Conservation (phyloP, 2,329 filamentous ascomycete species). For the Trichoderma sp. region DNA sequence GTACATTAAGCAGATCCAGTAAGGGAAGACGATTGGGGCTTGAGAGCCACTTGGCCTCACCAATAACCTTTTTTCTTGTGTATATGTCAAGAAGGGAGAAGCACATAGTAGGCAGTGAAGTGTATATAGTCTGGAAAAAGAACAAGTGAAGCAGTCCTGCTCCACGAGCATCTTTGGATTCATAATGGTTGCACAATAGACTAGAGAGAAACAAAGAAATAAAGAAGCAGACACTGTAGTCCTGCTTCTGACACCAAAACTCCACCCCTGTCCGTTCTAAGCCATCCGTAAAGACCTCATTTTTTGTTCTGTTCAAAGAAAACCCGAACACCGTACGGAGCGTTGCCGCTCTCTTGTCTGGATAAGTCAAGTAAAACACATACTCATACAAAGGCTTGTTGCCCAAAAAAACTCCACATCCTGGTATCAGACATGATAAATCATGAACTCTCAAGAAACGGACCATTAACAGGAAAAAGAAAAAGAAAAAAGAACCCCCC, state of each 20-base stretch:
- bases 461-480: neutral
- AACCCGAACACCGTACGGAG: neutral
- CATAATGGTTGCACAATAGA: neutral
- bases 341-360: conserved; percentile 10
- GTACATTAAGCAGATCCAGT: conserved; percentile 16
- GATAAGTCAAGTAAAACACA: neutral
- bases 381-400: neutral
- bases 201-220: neutral
- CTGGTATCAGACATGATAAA: neutral
- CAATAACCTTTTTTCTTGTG: neutral
- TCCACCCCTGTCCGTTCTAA: neutral
- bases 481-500: neutral
- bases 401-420: neutral
- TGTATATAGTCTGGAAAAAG: neutral
- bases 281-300: neutral
- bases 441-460: neutral
- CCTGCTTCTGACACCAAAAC: neutral
- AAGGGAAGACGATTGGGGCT: neutral
- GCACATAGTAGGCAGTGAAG: neutral
- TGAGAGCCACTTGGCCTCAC: neutral
- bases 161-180: neutral
- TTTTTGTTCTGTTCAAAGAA: neutral
- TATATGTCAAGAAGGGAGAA: neutral
- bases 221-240: neutral
- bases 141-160: neutral